These are phyloP conservation scores for Neurospora sp. DNA, from an alignment of 495 filamentous ascomycete species.

Conservation along the genomic window DNA sequence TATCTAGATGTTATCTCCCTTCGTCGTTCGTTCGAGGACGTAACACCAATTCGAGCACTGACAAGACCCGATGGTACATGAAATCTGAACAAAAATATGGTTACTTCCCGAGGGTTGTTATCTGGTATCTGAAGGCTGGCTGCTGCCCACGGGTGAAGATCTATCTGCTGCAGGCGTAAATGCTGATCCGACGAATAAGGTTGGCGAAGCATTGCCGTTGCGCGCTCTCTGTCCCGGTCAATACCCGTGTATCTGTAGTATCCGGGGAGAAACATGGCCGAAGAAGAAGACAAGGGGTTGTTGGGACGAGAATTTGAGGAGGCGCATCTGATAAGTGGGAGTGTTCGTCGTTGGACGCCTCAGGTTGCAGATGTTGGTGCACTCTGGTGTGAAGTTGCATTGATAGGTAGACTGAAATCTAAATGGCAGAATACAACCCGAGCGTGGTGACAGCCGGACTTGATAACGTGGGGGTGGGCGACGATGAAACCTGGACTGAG, in stretches of 20 bases:
- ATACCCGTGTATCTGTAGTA: background rate
- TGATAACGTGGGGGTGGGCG: background rate
- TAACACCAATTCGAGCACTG: background rate
- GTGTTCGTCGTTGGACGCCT: background rate
- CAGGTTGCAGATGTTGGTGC: background rate
- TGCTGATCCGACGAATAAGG: background rate
- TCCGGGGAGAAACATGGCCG: background rate
- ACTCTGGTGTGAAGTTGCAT: background rate
- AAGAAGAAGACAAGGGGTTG: background rate
- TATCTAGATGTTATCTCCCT: background rate
- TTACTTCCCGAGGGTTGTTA: background rate
- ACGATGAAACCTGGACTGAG: background rate
- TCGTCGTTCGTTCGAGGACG: background rate
- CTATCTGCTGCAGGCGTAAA: background rate
- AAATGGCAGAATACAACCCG: background rate
- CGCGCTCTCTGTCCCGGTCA: background rate
- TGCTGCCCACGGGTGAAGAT: background rate
- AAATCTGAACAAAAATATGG: background rate
- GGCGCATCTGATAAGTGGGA: background rate
- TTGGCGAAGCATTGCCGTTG: background rate
- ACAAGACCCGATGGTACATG: background rate
- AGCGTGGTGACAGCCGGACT: background rate
- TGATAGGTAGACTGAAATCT: background rate
- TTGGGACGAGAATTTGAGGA: background rate
- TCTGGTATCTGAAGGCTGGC: background rate